Conservation (phyloP, 257 asterid genomes). For the Nicotiana attenuata region DNA sequence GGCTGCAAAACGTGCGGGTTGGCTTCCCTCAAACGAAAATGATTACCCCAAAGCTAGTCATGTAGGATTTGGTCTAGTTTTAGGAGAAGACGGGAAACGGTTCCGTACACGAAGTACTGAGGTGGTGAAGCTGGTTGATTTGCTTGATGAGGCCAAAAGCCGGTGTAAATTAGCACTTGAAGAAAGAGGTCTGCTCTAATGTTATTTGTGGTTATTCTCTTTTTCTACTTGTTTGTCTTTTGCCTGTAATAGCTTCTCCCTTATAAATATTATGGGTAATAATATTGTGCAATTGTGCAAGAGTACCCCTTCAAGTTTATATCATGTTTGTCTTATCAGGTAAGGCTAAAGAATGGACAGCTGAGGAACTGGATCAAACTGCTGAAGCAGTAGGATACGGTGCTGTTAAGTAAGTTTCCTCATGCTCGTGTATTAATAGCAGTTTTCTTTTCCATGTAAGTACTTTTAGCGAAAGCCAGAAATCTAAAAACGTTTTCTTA, state of each 20-base stretch:
- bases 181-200: conserved; percentile 57
- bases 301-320: background rate
- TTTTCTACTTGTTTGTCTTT: background rate
- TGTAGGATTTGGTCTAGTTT: conserved; percentile 89
- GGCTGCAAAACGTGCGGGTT: conserved; percentile 88
- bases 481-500: background rate
- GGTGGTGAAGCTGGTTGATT: conserved; percentile 81
- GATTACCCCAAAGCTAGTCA: conserved; percentile 76
- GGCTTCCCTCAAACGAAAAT: conserved; percentile 78
- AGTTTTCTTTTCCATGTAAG: background rate
- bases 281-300: background rate
- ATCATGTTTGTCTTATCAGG: conserved; percentile 40
- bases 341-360: conserved; percentile 68
- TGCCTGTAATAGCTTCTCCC: background rate
- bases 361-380: conserved; percentile 81
- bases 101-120: conserved; percentile 89
- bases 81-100: conserved; percentile 89
- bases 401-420: conserved; percentile 71
- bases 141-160: conserved; percentile 88
- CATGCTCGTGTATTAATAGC: background rate
- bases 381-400: conserved; percentile 99
- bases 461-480: background rate
- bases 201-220: background rate
- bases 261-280: background rate
- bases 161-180: conserved; percentile 63